A percentile compares a stretch with the other conserved stretches of the same genome.
These are phyloP conservation scores for Bryoglossum gracile DNA, from an alignment of 495 filamentous ascomycete genomes.

Conservation along the genomic window DNA sequence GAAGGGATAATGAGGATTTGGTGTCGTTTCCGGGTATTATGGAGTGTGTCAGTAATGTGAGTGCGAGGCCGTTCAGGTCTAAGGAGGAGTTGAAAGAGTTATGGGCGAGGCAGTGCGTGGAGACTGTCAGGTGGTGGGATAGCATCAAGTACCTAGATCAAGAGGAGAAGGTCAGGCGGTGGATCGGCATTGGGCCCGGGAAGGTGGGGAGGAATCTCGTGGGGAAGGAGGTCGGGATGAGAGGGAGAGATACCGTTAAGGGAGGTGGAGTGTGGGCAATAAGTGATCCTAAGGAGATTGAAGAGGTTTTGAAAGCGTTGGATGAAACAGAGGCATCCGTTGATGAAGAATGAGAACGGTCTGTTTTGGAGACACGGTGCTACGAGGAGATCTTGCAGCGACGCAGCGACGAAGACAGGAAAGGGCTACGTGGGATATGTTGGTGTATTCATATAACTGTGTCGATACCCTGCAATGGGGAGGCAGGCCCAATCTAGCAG, in stretches of 20 bases:
- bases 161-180: conserved; percentile 72
- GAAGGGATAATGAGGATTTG: conserved; percentile 43
- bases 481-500: no score
- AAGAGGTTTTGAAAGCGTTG: conserved; percentile 62
- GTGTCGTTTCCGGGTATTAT: conserved; percentile 63
- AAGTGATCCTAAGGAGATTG: conserved; percentile 72
- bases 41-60: conserved; percentile 81
- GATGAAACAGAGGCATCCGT: conserved; percentile 57
- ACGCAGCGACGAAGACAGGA: no score
- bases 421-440: no score
- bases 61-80: conserved; percentile 65
- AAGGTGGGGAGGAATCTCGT: conserved; percentile 93
- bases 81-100: conserved; percentile 67
- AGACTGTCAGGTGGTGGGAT: conserved; percentile 92
- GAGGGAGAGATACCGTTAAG: conserved; percentile 64
- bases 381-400: no score
- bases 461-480: no score
- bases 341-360: conserved; percentile 23
- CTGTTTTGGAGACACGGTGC: no score
- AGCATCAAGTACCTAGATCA: conserved; percentile 85
- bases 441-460: no score
- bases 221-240: conserved; percentile 89
- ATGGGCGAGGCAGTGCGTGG: conserved; percentile 68
- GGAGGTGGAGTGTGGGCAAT: conserved; percentile 95
- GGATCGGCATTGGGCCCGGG: conserved; percentile 91